phyloP scores from a whole-genome alignment of 1,284 basidiomycete species.

The Irpex lacteus region DNA sequence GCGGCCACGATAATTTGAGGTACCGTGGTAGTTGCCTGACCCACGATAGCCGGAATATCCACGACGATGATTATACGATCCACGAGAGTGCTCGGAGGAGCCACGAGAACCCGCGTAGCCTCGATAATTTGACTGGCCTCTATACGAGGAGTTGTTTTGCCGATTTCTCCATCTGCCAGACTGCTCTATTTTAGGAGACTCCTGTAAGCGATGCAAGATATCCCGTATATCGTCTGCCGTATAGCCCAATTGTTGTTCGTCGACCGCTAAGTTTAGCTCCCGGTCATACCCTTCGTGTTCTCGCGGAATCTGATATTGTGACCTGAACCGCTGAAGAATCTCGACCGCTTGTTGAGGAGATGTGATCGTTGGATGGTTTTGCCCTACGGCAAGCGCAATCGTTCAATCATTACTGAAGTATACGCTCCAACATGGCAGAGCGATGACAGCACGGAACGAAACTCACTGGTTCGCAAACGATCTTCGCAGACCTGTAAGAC shows the following conservation, averaged over 20 bases:
- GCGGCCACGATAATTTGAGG: background rate
- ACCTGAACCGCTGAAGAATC: constrained; percentile 57
- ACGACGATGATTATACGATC: background rate
- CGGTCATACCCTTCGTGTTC: constrained; percentile 56
- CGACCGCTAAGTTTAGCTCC: constrained; percentile 42
- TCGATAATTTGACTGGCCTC: background rate
- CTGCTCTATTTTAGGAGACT: background rate
- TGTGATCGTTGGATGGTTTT: constrained; percentile 64
- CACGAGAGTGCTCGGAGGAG: background rate
- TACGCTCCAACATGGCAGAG: no score
- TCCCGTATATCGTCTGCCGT: background rate
- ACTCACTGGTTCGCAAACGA: constrained; percentile 9
- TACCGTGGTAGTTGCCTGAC: background rate
- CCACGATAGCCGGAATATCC: background rate
- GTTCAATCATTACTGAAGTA: background rate
- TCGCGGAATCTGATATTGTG: constrained; percentile 49
- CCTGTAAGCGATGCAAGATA: constrained; percentile 1
- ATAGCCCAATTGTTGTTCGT: constrained; percentile 4
- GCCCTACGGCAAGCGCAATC: constrained; percentile 37
- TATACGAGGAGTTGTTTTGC: background rate
- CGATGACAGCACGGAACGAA: background rate
- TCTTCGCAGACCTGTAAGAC: constrained; percentile 10
- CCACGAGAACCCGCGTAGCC: background rate
- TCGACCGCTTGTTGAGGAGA: constrained; percentile 49
- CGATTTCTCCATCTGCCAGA: background rate